Base-by-base conservation (phyloP, 2,329 filamentous ascomycete species). In the Parafenestella ontariensis region DNA sequence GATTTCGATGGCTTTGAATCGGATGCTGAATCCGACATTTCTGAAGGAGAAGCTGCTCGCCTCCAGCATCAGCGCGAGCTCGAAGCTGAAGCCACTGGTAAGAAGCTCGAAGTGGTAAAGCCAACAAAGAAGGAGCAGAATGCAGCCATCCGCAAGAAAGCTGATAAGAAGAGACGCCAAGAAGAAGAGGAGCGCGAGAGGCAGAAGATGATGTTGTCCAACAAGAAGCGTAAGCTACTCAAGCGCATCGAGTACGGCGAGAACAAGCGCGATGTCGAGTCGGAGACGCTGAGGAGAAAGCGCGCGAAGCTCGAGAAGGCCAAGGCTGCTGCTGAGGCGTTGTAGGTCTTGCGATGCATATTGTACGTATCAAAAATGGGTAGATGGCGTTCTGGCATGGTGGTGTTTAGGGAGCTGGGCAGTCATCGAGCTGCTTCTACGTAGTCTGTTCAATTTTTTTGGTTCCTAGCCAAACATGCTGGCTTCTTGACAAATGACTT, bases 211-310 rank as follows among this genome's bases (percentile, higher is more conserved):
- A 99, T 99, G 95, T 88, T 98, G 82, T 91, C 90, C 77, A 91
- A 96, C 78, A 95, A 96, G 86, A 99, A 98, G 87, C 85, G 95
- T 70, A 97, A 97, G 87, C 81, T 97, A 70, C 89, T 94, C 65
- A 95, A 98, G 82, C 95, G 97, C 82, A 99, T 99, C 91, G 84
- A 92, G 72, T 96, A 96, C 79, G 92, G 88, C 59, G 96, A 97
- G 78, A 93, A 89, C 79, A 93, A 95, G 84, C 91, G 92, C 82
- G 94, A 94, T 65, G 89, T 87, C 23, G 92, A 96, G 80, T 91
- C 94, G 43, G 89, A 94, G 81, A 90, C 89, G 79, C 80, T 99
- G 75, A 85, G 93, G 66, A 85, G 84, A 52, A 99, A 99, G 89
- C 87, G 91, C 78, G 90, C 95, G 79, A 96, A 87, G 84, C 77